Conservation (phyloP, 225 moss, liverwort and hornwort genomes). For the Asterella californica region DNA sequence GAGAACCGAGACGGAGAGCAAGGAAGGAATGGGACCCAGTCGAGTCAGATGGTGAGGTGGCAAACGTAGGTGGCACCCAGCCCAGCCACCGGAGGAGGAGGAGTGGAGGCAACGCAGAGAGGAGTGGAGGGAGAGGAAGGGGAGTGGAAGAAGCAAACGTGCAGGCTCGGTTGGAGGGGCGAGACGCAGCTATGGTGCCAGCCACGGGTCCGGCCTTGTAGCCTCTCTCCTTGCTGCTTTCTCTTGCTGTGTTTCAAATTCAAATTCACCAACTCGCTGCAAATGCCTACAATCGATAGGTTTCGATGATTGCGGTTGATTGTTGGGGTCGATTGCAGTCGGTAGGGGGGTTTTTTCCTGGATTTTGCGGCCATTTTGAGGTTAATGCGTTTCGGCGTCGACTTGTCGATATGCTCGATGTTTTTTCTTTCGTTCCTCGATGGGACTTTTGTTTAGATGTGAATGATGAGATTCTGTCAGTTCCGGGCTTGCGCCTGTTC, state of each 20-base stretch:
- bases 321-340: neutral
- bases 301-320: neutral
- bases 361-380: neutral
- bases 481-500: neutral
- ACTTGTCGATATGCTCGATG: conserved; percentile 7
- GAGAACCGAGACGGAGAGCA: neutral
- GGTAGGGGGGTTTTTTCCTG: neutral
- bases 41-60: conserved; percentile 16
- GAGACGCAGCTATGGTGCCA: conserved; percentile 57
- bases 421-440: neutral
- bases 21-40: conserved; percentile 2
- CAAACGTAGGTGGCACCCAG: conserved; percentile 10
- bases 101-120: conserved; percentile 11
- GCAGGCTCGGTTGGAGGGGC: conserved; percentile 38
- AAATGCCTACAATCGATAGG: neutral
- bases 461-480: conserved; percentile 5
- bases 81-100: conserved; percentile 22
- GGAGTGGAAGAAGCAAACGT: conserved; percentile 22
- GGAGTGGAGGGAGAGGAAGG: conserved; percentile 20
- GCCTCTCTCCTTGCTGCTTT: neutral
- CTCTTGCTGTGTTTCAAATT: conserved; percentile 21
- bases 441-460: neutral
- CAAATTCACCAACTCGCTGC: conserved; percentile 12
- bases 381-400: neutral
- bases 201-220: conserved; percentile 47